A percentile compares a stretch with the other conserved stretches of the same genome.
Evolutionary conservation across 1,139 yeast species (phyloP).

Genomic region (Saccharomyces pastorianus): DNA sequence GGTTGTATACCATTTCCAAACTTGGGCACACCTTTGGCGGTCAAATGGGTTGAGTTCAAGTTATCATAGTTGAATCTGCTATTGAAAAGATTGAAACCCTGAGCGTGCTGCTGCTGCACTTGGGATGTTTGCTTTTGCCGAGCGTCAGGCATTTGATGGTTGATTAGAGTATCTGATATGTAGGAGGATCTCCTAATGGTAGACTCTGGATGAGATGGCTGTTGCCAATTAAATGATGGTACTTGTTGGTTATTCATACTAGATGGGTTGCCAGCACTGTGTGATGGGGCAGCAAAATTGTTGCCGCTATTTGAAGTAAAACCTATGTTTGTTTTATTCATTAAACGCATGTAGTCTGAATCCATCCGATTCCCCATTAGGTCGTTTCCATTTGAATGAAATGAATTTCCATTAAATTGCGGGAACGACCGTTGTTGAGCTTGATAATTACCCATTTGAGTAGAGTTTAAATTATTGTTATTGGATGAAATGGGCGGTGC

Average conservation of each 20-base stretch:
- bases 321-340: neutral
- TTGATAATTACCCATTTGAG: conserved; percentile 5
- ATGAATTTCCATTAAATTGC: conserved; percentile 3
- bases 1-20: conserved; percentile 5
- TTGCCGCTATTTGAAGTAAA: neutral
- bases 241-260: neutral
- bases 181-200: conserved; percentile 29
- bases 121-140: conserved; percentile 2
- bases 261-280: neutral
- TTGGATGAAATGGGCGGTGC: neutral
- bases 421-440: conserved; percentile 6
- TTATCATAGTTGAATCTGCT: neutral
- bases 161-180: conserved; percentile 28
- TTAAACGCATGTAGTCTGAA: neutral
- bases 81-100: conserved; percentile 12
- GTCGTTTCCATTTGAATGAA: conserved; percentile 4
- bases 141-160: conserved; percentile 11
- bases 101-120: conserved; percentile 5
- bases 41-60: neutral
- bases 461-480: neutral
- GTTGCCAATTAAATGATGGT: neutral
- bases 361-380: neutral
- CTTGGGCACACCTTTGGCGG: neutral
- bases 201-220: conserved; percentile 7
- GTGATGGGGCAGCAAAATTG: neutral